phyloP scores from a whole-genome alignment of 352 stramenopile species.

The Pythium phragmiticola region DNA sequence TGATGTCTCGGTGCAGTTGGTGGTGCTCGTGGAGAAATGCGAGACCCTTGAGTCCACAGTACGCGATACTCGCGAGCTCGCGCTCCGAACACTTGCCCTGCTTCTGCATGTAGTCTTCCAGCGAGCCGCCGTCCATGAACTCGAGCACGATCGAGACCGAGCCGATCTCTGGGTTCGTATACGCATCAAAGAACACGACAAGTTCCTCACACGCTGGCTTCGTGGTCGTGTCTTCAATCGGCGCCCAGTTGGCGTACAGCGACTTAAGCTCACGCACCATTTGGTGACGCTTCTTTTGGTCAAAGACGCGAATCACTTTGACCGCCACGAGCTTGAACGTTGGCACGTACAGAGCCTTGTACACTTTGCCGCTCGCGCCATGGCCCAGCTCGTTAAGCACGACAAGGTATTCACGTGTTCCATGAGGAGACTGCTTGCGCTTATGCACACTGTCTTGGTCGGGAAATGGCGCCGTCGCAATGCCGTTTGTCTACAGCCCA shows the following conservation, averaged over 20 bases:
- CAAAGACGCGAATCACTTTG: slow-evolving; percentile 88
- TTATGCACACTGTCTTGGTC: slow-evolving; percentile 25
- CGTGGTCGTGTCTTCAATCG: slow-evolving; percentile 43
- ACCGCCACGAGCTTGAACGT: slow-evolving; percentile 88
- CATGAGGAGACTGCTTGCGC: slow-evolving; percentile 26
- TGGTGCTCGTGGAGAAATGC: slow-evolving; percentile 88
- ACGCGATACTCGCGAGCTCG: slow-evolving; percentile 79
- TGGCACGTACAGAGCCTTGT: slow-evolving; percentile 87
- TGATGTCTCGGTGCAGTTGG: slow-evolving; percentile 94
- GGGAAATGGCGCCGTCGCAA: slow-evolving; percentile 65
- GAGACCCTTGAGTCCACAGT: slow-evolving; percentile 78
- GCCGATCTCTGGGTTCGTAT: slow-evolving; percentile 83
- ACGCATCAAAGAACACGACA: slow-evolving; percentile 92
- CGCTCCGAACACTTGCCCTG: slow-evolving; percentile 48
- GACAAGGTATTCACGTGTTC: slow-evolving; percentile 67
- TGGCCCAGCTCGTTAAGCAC: slow-evolving; percentile 73
- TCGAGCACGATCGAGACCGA: slow-evolving; percentile 93
- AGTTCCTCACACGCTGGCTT: slow-evolving; percentile 75
- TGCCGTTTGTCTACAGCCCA: slow-evolving; percentile 57
- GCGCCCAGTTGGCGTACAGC: slow-evolving; percentile 78
- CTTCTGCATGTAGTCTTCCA: slow-evolving; percentile 75
- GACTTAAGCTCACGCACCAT: slow-evolving; percentile 88
- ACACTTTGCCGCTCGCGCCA: slow-evolving; percentile 87
- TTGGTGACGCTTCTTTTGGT: slow-evolving; percentile 87
- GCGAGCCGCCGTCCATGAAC: slow-evolving; percentile 92